Evolutionary conservation across 192 early-diverging fungal genomes (phyloP), one percentile per base, ranked within the genome.

Genomic region (Lunasporangiospora selenospora): DNA sequence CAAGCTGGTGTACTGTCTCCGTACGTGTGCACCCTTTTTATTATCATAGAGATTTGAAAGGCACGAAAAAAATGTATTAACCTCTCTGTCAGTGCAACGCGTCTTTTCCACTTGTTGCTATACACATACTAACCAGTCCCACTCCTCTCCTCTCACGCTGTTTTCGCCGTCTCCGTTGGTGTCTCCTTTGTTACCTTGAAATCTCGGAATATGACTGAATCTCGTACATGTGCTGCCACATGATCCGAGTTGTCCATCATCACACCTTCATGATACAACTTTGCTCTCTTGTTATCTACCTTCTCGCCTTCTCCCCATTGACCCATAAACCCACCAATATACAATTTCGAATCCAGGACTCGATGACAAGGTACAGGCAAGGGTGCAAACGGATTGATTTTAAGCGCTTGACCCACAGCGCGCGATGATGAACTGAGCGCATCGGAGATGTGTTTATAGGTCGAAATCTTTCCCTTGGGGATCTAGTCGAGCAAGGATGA

Each of bases 291-390:
- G 67, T 80, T 84, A 21, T 83, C 79, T 16, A 89, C 83, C 62
- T 84, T 80, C 55, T 81, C 82, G 36, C 82, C 86, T 27, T 77
- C 80, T n/a, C 82, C 84, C 65, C 69, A 80, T 59, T 86, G 81
- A 40, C 90, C 88, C 36, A 64, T 65, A 61, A 90, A 92, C 0
- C 90, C 90, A 15, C 90, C 90, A n/a, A 92, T 78, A 36, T 81
- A 83, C 43, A 75, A 69, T 59, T 87, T 80, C 3, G 84, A 66
- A 10, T 85, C 80, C 51, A 90, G 55, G 18, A 92, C 84, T 11
- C 90, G 81, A 62, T 92, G 88, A 62, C 90, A 92, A 2, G 90
- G 88, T 0, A 92, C 80, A 6, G 88, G 90, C 6, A 80, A 51
- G 21, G 90, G 90, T 21, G 80, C 81, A 58, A 88, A 92, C 3